Evolutionary conservation across 768 basidiomycete genomes (phyloP).

Genomic region (Tylopilus felleus): DNA sequence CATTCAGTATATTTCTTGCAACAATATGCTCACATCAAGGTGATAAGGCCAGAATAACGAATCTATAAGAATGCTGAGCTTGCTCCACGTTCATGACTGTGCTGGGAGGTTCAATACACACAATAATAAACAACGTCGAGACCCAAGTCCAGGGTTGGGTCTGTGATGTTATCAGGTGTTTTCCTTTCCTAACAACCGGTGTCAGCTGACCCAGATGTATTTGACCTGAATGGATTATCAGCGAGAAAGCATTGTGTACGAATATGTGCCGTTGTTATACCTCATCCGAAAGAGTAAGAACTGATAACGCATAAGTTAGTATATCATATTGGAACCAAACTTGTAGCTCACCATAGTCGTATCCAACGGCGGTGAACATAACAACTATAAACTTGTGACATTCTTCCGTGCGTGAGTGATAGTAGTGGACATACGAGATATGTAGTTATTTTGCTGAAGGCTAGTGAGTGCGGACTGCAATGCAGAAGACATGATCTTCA

Average conservation of each 20-base stretch:
- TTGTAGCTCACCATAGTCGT: neutral
- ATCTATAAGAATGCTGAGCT: neutral
- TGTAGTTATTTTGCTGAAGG: neutral
- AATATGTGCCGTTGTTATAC: neutral
- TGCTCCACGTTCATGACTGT: neutral
- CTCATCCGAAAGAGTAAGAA: neutral
- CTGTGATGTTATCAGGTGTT: neutral
- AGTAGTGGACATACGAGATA: neutral
- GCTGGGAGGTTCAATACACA: neutral
- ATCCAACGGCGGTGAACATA: neutral
- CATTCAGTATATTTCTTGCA: too few species aligned
- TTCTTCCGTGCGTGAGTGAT: neutral
- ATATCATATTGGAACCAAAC: neutral
- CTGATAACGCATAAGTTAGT: neutral
- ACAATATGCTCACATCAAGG: neutral
- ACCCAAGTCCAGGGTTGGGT: neutral
- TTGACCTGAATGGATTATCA: neutral
- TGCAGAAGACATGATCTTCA: too few species aligned
- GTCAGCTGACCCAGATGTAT: neutral
- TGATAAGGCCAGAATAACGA: conserved; percentile 7
- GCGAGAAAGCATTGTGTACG: neutral
- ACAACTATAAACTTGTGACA: neutral
- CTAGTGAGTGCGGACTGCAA: neutral
- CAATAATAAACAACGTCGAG: neutral
- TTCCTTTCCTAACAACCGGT: neutral